Conservation (phyloP, 2,329 filamentous ascomycete species). For the Fusarium incarnatum region DNA sequence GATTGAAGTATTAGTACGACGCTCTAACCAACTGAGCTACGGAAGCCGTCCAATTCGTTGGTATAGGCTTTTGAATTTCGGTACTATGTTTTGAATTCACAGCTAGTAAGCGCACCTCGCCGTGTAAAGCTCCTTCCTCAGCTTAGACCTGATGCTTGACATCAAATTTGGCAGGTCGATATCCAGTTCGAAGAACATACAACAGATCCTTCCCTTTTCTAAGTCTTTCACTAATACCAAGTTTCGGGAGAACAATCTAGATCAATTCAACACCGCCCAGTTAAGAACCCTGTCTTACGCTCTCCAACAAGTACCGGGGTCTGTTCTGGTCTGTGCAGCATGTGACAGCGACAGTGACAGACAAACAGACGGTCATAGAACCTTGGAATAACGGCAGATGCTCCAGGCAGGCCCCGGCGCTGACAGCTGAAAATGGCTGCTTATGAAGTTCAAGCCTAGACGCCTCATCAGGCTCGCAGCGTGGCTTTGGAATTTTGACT, state of each 20-base stretch:
- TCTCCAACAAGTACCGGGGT: constrained; percentile 7
- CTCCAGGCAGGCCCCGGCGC: constrained; percentile 22
- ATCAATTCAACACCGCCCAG: constrained; percentile 11
- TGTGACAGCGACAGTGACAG: constrained; percentile 23
- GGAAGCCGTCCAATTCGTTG: constrained; percentile 23
- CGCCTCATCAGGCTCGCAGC: constrained; percentile 35
- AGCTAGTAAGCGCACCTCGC: no score
- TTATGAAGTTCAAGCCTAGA: constrained; percentile 23
- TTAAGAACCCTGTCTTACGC: constrained; percentile 10
- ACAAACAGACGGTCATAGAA: constrained; percentile 25
- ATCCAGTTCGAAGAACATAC: neutral
- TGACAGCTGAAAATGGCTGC: constrained; percentile 26
- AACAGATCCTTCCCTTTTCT: neutral
- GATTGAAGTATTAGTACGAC: constrained; percentile 29
- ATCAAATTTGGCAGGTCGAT: neutral
- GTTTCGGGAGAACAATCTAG: constrained; percentile 29
- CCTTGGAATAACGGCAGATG: constrained; percentile 21
- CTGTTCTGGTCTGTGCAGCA: constrained; percentile 30
- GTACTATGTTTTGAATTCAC: neutral
- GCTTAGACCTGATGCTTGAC: neutral
- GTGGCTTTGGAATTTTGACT: constrained; percentile 22
- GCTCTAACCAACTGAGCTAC: constrained; percentile 31
- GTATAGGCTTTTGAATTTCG: accelerated
- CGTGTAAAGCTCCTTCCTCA: neutral
- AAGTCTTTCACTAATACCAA: neutral